Evolutionary conservation across 2,329 filamentous ascomycete genomes (phyloP).

Genomic region (Colletotrichum neosansevieriae): DNA sequence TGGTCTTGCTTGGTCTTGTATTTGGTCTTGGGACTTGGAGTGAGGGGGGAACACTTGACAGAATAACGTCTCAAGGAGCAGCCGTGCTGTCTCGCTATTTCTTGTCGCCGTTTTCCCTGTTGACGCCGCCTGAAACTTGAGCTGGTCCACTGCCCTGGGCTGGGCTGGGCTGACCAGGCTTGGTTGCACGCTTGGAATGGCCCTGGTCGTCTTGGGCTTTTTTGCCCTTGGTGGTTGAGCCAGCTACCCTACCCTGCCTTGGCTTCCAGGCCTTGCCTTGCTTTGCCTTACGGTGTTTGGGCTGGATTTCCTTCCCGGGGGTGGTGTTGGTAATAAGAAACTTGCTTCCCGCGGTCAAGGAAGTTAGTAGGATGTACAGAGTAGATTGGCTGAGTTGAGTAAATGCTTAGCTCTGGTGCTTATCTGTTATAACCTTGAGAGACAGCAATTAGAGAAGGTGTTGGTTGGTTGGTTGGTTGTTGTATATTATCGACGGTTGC

Average conservation of each 20-base stretch:
- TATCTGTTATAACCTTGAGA: constrained; percentile 12
- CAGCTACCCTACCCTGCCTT: constrained; percentile 4
- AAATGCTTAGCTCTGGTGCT: constrained; percentile 4
- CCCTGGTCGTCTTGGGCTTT: constrained; percentile 10
- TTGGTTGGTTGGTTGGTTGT: background rate
- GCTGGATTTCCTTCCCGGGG: background rate
- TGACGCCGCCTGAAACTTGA: constrained; percentile 37
- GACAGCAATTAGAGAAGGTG: background rate
- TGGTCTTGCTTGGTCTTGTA: background rate
- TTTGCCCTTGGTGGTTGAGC: background rate
- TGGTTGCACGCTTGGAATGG: constrained; percentile 1
- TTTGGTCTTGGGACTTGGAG: background rate
- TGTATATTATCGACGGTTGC: background rate
- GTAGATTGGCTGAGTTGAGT: background rate
- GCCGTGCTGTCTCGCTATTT: constrained; percentile 24
- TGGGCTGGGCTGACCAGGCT: constrained; percentile 29
- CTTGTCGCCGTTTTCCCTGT: constrained; percentile 31
- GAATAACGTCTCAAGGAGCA: constrained; percentile 29
- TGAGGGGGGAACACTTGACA: no score
- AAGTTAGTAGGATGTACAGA: background rate
- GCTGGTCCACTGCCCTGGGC: constrained; percentile 34
- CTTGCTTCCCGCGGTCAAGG: constrained; percentile 13
- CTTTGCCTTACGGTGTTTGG: background rate
- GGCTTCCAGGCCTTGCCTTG: constrained; percentile 3
- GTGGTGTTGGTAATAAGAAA: background rate